These are phyloP conservation scores for Papiliotrema terrestris DNA, from an alignment of 1,284 basidiomycete species.

Conservation along the genomic window DNA sequence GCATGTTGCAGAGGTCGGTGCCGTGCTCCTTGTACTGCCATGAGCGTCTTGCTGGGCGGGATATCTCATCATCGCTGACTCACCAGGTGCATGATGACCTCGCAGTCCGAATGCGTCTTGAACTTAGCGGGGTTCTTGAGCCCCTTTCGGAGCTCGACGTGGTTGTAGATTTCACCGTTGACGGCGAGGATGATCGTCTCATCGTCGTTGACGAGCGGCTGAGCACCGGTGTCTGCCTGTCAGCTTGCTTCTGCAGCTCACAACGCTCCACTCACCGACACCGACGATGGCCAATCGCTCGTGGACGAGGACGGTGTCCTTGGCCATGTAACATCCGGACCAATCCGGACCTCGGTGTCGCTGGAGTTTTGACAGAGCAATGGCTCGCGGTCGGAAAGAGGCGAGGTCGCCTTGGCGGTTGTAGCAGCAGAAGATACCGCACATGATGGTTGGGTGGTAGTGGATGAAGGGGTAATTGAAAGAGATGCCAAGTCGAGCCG, in stretches of 20 bases:
- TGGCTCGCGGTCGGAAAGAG: slow-evolving; percentile 65
- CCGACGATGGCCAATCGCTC: slow-evolving; percentile 96
- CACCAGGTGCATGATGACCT: slow-evolving; percentile 91
- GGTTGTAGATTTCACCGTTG: slow-evolving; percentile 99
- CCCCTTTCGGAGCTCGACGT: slow-evolving; percentile 71
- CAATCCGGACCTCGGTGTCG: slow-evolving; percentile 94
- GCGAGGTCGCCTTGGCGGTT: slow-evolving; percentile 72
- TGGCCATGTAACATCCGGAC: slow-evolving; percentile 87
- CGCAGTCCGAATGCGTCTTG: slow-evolving; percentile 98
- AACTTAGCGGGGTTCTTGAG: slow-evolving; percentile 69
- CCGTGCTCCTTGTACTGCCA: slow-evolving; percentile 77
- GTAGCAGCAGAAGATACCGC: slow-evolving; percentile 80
- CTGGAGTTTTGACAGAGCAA: slow-evolving; percentile 81
- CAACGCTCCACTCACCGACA: slow-evolving; percentile 69
- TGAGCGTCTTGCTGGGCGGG: background rate
- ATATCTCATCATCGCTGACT: slow-evolving; percentile 27
- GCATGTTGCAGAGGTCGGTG: slow-evolving; percentile 67
- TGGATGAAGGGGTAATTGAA: background rate
- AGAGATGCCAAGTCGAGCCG: background rate
- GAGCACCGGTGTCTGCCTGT: slow-evolving; percentile 83
- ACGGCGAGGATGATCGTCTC: slow-evolving; percentile 83
- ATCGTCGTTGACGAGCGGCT: slow-evolving; percentile 86
- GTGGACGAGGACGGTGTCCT: slow-evolving; percentile 75
- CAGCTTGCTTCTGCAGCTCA: background rate
- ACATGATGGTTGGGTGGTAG: slow-evolving; percentile 58